These are phyloP conservation scores for Orbilia brochopaga DNA, from an alignment of 2,329 filamentous ascomycete species.

Conservation along the genomic window DNA sequence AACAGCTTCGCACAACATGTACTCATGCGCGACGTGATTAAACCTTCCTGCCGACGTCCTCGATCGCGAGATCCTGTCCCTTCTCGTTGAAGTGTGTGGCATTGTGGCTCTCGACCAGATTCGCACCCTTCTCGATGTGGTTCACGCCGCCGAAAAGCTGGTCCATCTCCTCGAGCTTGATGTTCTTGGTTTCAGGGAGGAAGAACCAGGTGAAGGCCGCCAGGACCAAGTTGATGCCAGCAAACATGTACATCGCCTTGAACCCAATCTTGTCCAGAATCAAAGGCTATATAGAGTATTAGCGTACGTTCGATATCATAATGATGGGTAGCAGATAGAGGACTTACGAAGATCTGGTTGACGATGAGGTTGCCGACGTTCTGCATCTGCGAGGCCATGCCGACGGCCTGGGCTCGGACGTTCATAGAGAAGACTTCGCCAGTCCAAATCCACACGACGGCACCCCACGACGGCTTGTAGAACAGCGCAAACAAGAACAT, in stretches of 20 bases:
- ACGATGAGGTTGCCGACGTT: slow-evolving; percentile 48
- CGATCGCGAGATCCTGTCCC: slow-evolving; percentile 46
- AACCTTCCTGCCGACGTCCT: slow-evolving; percentile 40
- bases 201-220: slow-evolving; percentile 43
- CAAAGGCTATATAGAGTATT: slow-evolving; percentile 15
- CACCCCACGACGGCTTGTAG: slow-evolving; percentile 68
- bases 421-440: slow-evolving; percentile 51
- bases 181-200: slow-evolving; percentile 51
- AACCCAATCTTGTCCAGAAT: slow-evolving; percentile 40
- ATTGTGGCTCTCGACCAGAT: slow-evolving; percentile 57
- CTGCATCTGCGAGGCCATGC: slow-evolving; percentile 49
- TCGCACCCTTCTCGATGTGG: slow-evolving; percentile 64
- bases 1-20: slow-evolving; percentile 12
- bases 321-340: background rate
- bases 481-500: slow-evolving; percentile 71
- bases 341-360: slow-evolving; percentile 49
- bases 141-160: slow-evolving; percentile 65
- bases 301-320: slow-evolving; percentile 14
- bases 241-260: slow-evolving; percentile 51
- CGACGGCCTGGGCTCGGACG: slow-evolving; percentile 47
- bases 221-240: slow-evolving; percentile 45
- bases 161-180: slow-evolving; percentile 66
- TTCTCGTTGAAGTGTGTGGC: slow-evolving; percentile 25
- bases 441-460: slow-evolving; percentile 68
- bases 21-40: slow-evolving; percentile 6